These are phyloP conservation scores for Suaeda aralocaspica DNA, from an alignment of 148 eudicot genomes.

Conservation along the genomic window DNA sequence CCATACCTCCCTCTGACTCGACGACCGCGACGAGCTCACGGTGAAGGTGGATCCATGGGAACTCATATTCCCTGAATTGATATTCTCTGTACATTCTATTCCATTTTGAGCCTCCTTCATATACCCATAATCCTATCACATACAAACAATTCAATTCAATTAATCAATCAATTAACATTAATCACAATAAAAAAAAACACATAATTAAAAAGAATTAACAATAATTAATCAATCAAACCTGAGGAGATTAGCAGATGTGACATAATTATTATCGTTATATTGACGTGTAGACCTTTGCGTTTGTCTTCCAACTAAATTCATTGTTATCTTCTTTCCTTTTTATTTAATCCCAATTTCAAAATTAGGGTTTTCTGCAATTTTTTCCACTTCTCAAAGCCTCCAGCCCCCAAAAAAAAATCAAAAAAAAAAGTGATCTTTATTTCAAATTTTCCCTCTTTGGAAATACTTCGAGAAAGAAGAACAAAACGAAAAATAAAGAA, in stretches of 20 bases:
- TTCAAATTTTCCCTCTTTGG: not conserved
- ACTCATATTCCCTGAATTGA: conserved; percentile 33
- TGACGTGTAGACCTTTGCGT: conserved; percentile 51
- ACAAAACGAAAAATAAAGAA: too few relatives aligned
- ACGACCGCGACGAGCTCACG: conserved; percentile 29
- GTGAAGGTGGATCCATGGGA: conserved; percentile 38
- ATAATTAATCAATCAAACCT: conserved; percentile 28
- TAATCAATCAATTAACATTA: conserved; percentile 4
- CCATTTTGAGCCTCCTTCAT: conserved; percentile 38
- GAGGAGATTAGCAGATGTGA: conserved; percentile 48
- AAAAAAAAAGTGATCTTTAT: not conserved
- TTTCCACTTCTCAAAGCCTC: not conserved
- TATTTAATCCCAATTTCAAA: not conserved
- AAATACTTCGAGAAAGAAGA: not conserved
- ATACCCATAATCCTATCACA: conserved; percentile 35
- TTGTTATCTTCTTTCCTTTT: conserved; percentile 4
- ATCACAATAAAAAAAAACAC: not conserved
- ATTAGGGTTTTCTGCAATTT: conserved; percentile 14
- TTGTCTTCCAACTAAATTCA: conserved; percentile 50
- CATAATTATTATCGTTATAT: conserved; percentile 30
- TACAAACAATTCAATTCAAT: conserved; percentile 5
- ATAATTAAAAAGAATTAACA: not conserved
- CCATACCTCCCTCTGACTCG: conserved; percentile 36
- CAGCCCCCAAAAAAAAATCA: not conserved
- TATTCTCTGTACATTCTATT: conserved; percentile 36